Evolutionary conservation across 2,329 filamentous ascomycete genomes (phyloP).

Genomic region (Aspergillus udagawae): DNA sequence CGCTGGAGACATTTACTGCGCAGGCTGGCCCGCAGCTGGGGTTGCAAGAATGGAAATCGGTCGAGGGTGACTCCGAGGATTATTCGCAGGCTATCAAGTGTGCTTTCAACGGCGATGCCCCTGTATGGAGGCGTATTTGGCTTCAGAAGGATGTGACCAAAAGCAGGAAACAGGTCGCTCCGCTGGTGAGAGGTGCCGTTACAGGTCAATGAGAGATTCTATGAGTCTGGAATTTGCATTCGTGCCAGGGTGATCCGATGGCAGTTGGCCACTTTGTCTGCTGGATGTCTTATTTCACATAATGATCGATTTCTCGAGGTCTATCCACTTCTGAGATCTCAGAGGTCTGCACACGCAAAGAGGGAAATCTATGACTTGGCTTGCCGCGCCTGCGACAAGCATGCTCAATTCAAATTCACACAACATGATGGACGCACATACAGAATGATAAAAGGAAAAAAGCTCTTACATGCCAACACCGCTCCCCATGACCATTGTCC

Average conservation of each 20-base stretch:
- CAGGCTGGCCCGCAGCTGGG: conserved; percentile 43
- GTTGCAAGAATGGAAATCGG: conserved; percentile 29
- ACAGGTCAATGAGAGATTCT: conserved; percentile 13
- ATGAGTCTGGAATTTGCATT: not conserved
- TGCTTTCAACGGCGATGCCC: conserved; percentile 15
- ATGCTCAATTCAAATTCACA: not conserved
- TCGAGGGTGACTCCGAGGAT: conserved; percentile 19
- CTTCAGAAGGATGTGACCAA: conserved; percentile 53
- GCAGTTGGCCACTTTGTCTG: not conserved
- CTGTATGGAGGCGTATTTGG: conserved; percentile 49
- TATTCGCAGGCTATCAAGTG: conserved; percentile 13
- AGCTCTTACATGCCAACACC: not conserved
- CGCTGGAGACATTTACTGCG: conserved; percentile 45
- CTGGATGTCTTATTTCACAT: not conserved
- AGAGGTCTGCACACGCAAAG: not conserved
- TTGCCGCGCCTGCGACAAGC: not conserved
- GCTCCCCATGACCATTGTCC: not conserved
- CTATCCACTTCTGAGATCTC: not conserved
- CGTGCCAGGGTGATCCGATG: not conserved
- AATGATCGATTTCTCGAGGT: not conserved
- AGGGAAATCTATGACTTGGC: conserved; percentile 1
- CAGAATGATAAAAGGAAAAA: not conserved
- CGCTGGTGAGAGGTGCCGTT: conserved; percentile 51
- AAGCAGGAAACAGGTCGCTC: conserved; percentile 62
- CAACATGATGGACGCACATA: not conserved